Evolutionary conservation across 1,284 basidiomycete genomes (phyloP), one percentile per base, ranked within the genome.

Genomic region (Psilocybe mexicana): DNA sequence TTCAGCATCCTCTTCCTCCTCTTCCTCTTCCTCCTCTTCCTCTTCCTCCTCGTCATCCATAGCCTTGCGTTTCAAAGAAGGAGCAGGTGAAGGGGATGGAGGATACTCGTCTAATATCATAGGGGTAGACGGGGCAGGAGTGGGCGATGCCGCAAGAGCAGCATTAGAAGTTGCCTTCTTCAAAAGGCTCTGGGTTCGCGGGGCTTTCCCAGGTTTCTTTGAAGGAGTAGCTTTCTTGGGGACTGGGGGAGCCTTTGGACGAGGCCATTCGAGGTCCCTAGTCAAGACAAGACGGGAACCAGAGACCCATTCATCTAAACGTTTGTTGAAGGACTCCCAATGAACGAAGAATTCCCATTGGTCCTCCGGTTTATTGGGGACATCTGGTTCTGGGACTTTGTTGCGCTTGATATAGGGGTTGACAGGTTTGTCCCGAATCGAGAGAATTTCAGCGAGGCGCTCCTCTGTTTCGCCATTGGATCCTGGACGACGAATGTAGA

Each of bases 271-370:
- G 64, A 99, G 84, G 69, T 98, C 95, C 63, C 90, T 83, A 59
- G 80, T 83, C 30, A 96, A 80, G 48, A 98, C 83, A 58, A 99
- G 83, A 35, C 95, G 85, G 2, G 91, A 89, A 14, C 92, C 93
- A 26, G 88, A 79, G n/a, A 99, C 91, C 97, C 97, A 99, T 64
- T 98, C 97, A 73, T 99, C 97, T 52, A 99, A 82, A 68, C 97
- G 94, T 76, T 98, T 97, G 80, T 98, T 98, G 82, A 97, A 98
- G 66, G 93, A 87, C 69, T 96, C 93, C 87, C 96, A 98, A 70
- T 98, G 96, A 38, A 97, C 93, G 70, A 98, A 98, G 79, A 90
- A 98, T 73, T 98, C 95, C 69, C 87, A 83, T 68, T 92, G 88
- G 71, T 94, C 91, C 71, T 84, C 91, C 51, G 80, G 83, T 64